Evolutionary conservation across 75 land plant genomes (phyloP), one percentile per base, ranked within the genome.

Genomic region (Gnetum montanum): DNA sequence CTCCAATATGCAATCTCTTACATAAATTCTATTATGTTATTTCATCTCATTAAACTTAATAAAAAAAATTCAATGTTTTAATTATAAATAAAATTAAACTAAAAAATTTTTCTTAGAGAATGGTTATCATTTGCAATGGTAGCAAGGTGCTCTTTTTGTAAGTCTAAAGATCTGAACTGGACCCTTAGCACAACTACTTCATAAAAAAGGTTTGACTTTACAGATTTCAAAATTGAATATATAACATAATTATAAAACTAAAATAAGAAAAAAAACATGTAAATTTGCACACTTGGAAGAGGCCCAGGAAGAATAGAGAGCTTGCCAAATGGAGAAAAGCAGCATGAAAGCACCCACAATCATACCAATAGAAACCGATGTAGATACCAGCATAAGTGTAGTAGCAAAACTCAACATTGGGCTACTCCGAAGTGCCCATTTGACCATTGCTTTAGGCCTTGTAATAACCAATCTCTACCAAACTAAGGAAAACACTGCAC

Each of bases 281-380:
- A 6, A 6, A 35, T 0, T 10, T 1, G 31, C 26, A 40, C 46
- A 66, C 49, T 83, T 63, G 15, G 40, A 61, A 18, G 58, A 38
- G 23, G 76, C 74, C 88, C 88, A 84, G 57, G 83, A 84, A 1
- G 83, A 79, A 56, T 84, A 84, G 23, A 84, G 49, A 2, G 80
- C 79, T 35, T 72, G 65, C 24, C 78, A 71, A 43, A 83, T 67
- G 27, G 83, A 62, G 63, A 79, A 83, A 6, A 51, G 50, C 31
- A 84, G 33, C 40, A 75, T 53, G 36, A 65, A 53, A 8, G 70
- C 65, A 24, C 88, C 88, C 23, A 79, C 28, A 4, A 69, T 80
- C 31, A 54, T 54, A 3, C 72, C 58, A 41, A 77, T 23, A 13
- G 88, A 76, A 30, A 25, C 41, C 34, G 78, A 70, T 62, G 80